phyloP scores from a whole-genome alignment of 176 grass and related monocot genomes.

The Ampelocalamus luodianensis region DNA sequence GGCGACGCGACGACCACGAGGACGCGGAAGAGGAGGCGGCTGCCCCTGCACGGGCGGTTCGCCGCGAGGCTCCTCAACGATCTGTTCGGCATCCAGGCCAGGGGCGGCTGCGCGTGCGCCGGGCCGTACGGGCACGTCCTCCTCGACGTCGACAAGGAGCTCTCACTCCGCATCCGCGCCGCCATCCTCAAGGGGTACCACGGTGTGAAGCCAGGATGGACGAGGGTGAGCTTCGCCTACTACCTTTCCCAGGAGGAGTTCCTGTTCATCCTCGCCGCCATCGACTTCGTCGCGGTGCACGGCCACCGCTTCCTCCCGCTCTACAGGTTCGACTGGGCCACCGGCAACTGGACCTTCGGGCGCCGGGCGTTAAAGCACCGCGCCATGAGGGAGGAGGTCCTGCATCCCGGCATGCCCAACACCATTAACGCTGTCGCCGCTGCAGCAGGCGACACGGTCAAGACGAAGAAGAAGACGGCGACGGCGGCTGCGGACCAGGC shows the following conservation, averaged over 20 bases:
- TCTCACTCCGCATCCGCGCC: slow-evolving; percentile 67
- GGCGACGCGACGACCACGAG: too few relatives aligned
- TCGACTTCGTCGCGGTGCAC: slow-evolving; percentile 73
- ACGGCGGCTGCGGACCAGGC: neutral
- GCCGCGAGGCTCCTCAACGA: slow-evolving; percentile 76
- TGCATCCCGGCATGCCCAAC: neutral
- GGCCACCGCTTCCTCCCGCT: slow-evolving; percentile 81
- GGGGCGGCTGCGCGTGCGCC: slow-evolving; percentile 82
- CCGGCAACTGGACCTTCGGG: slow-evolving; percentile 74
- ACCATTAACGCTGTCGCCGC: neutral
- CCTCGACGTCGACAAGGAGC: slow-evolving; percentile 53
- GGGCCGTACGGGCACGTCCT: slow-evolving; percentile 77
- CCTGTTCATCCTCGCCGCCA: slow-evolving; percentile 57
- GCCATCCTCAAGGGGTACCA: slow-evolving; percentile 65
- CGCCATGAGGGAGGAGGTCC: slow-evolving; percentile 46
- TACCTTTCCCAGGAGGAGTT: slow-evolving; percentile 69
- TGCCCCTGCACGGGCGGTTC: slow-evolving; percentile 80
- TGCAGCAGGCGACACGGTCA: too few relatives aligned
- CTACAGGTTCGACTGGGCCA: slow-evolving; percentile 74
- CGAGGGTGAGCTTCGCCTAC: slow-evolving; percentile 79
- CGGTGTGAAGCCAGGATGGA: slow-evolving; percentile 89
- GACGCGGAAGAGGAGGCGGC: neutral
- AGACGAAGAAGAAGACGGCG: neutral
- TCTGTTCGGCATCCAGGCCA: slow-evolving; percentile 83
- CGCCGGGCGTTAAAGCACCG: slow-evolving; percentile 45